These are phyloP conservation scores for Hyphodiscus sp. DNA, from an alignment of 2,329 filamentous ascomycete species.

Conservation along the genomic window DNA sequence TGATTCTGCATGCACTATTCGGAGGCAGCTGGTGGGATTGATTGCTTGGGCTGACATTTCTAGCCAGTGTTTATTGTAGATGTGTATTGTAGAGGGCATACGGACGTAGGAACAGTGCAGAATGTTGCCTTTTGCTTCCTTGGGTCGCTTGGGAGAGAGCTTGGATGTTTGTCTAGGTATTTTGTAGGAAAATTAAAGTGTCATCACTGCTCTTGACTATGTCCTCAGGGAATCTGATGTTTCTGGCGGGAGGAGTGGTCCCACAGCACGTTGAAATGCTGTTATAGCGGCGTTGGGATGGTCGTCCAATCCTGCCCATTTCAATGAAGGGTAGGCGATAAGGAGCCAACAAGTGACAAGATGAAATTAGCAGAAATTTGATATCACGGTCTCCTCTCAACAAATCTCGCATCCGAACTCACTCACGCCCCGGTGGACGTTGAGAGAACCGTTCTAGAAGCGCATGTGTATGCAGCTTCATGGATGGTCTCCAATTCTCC, in stretches of 20 bases:
- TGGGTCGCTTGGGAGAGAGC: neutral
- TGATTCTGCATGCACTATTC: no score
- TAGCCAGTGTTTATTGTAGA: neutral
- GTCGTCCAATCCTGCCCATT: conserved; percentile 11
- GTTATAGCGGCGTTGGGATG: conserved; percentile 8
- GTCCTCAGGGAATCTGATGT: conserved; percentile 13
- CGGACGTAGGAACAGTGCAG: no score
- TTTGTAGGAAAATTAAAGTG: neutral
- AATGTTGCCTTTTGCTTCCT: neutral
- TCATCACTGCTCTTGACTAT: neutral
- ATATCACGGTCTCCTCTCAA: neutral
- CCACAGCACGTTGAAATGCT: conserved; percentile 4
- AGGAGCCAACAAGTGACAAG: conserved; percentile 11
- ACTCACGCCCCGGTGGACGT: neutral
- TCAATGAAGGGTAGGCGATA: conserved; percentile 4
- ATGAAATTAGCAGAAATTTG: conserved; percentile 1
- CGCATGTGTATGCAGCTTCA: neutral
- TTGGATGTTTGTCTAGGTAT: neutral
- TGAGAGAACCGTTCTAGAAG: neutral
- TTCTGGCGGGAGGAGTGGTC: conserved; percentile 9
- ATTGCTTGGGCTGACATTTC: neutral
- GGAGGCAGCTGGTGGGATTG: no score
- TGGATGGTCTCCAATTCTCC: conserved; percentile 5
- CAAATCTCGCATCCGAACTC: neutral
- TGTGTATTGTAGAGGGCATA: no score